Base-by-base conservation (phyloP, 371 early-diverging fungal species). In the Mucor mucedo region DNA sequence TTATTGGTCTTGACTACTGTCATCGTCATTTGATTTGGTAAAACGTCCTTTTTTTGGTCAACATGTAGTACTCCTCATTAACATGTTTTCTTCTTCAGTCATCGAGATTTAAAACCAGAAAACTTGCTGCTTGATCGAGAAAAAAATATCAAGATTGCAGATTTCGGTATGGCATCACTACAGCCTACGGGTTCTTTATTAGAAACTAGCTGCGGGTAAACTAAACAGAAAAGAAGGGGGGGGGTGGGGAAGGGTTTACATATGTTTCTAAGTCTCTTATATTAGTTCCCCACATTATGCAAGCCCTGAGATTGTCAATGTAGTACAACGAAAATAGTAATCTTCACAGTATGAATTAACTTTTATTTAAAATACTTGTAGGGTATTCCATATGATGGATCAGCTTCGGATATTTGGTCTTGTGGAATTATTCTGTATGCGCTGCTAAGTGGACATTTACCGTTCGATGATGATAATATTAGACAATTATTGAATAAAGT, bases 101-200 rank as follows among this genome's bases (percentile, higher is more conserved):
- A 99, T 79, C 91, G 99, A 56, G 99, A 99, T 77, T 79, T 99
- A 16, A 99, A 99, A 71, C 97, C 98, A 72, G 92, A 90, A 64
- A 99, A 99, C 76, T 80, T 99, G 49, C 81, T 99, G 58, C 79
- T 99, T 16, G 96, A 97, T 75, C 63, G 63, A 62, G 82, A 86
- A 41, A 88, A 87, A 39, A 87, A 79, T 64, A 90, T 88, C 32
- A 94, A 93, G 65, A 89, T 92, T 68, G 92, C 91, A 33, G 93
- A 94, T 65, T 94, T 92, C 77, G 93, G 93, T n/a, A 91, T 92
- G 92, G 94, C 93, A 0, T 89, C 87, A 2, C 63, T 93, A 45
- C 92, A 92, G 61, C 88, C 87, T 14, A 55, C 82, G 2, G 89
- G 90, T 5, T 80, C 84, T 16, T 75, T 91, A 69, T 68, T 93